Percentiles rank a stretch among this genome's conserved stretches.
Evolutionary conservation across 768 basidiomycete species (phyloP).

Genomic region (Podaxis sp.): DNA sequence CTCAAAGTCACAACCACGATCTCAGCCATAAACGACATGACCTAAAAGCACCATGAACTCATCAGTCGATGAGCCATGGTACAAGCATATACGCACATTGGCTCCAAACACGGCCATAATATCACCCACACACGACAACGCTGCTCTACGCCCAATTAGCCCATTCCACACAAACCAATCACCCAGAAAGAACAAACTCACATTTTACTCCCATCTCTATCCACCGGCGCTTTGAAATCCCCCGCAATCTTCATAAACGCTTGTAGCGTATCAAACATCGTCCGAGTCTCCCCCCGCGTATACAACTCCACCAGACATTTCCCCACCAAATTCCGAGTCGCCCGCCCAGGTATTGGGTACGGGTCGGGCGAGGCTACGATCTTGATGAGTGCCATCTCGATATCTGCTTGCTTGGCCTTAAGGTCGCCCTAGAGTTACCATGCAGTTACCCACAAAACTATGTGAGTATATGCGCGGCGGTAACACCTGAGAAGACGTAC

Average conservation of each 20-base stretch:
- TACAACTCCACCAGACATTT: conserved; percentile 77
- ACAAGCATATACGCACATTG: conserved; percentile 55
- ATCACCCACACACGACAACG: conserved; percentile 86
- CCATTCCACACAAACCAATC: not conserved
- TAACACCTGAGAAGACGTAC: conserved; percentile 34
- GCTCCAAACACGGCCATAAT: conserved; percentile 83
- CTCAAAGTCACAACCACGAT: conserved; percentile 67
- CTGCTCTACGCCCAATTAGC: conserved; percentile 51
- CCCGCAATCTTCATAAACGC: conserved; percentile 70
- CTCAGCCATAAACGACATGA: conserved; percentile 95
- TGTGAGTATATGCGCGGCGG: not conserved
- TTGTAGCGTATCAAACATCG: conserved; percentile 86
- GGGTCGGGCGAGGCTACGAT: conserved; percentile 61
- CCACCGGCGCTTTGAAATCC: conserved; percentile 61
- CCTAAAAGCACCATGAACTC: conserved; percentile 40
- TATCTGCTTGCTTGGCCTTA: conserved; percentile 57
- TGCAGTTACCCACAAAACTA: too few relatives aligned
- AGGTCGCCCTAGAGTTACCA: conserved; percentile 53
- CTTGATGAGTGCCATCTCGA: conserved; percentile 68
- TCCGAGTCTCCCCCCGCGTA: conserved; percentile 76
- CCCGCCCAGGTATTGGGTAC: conserved; percentile 86
- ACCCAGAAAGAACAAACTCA: conserved; percentile 33
- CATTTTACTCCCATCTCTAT: conserved; percentile 69
- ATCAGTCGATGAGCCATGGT: not conserved
- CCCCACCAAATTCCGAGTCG: conserved; percentile 75